These are phyloP conservation scores for Lecanicillium sp. DNA, from an alignment of 2,329 filamentous ascomycete genomes.

Conservation along the genomic window DNA sequence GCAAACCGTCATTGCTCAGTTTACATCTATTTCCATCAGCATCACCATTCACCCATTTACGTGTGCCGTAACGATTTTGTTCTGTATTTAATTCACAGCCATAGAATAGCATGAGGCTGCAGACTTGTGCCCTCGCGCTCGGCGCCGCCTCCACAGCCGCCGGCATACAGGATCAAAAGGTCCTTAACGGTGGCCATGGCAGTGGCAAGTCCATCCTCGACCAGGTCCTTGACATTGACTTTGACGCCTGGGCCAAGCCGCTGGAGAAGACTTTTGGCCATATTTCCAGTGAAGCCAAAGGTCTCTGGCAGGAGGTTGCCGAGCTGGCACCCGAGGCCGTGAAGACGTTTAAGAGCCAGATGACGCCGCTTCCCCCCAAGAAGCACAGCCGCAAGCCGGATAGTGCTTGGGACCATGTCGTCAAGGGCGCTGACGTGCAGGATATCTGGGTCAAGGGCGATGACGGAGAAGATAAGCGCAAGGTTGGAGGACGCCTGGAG, in stretches of 20 bases:
- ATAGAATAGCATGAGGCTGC: slow-evolving; percentile 79
- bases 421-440: slow-evolving; percentile 72
- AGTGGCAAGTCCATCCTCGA: slow-evolving; percentile 21
- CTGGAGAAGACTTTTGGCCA: slow-evolving; percentile 32
- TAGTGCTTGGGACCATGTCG: slow-evolving; percentile 73
- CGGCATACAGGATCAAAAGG: slow-evolving; percentile 50
- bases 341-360: slow-evolving; percentile 47
- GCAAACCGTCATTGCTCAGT: slow-evolving; percentile 10
- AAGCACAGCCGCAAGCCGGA: slow-evolving; percentile 67
- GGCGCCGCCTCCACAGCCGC: slow-evolving; percentile 64
- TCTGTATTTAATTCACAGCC: too few species aligned
- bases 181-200: slow-evolving; percentile 25
- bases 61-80: too few species aligned
- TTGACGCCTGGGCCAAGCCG: slow-evolving; percentile 16
- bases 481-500: slow-evolving; percentile 70
- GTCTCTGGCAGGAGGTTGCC: slow-evolving; percentile 74
- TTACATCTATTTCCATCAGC: too few species aligned
- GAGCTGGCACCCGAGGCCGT: slow-evolving; percentile 68
- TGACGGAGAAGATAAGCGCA: slow-evolving; percentile 62
- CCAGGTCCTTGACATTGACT: slow-evolving; percentile 12
- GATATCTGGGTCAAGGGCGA: slow-evolving; percentile 63
- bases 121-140: slow-evolving; percentile 63
- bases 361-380: slow-evolving; percentile 73
- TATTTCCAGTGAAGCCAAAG: slow-evolving; percentile 54
- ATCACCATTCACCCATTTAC: too few species aligned